Evolutionary conservation across 495 filamentous ascomycete genomes (phyloP).

Genomic region (Trichoderma gamsii): DNA sequence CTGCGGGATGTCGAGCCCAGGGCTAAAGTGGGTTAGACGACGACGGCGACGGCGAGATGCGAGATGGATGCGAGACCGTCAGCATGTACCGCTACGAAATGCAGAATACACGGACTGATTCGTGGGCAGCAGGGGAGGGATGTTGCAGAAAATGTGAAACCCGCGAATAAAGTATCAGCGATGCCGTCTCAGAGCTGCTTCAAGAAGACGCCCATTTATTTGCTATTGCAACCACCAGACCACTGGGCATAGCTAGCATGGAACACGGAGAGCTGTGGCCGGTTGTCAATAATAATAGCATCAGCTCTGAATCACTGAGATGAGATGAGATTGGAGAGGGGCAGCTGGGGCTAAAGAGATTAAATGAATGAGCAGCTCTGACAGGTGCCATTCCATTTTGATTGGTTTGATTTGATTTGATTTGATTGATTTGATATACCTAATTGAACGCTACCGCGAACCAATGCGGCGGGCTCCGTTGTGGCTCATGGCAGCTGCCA

Average conservation of each 20-base stretch:
- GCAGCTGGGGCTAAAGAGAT: not conserved
- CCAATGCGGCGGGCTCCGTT: too few relatives aligned
- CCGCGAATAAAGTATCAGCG: too few relatives aligned
- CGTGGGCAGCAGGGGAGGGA: not conserved
- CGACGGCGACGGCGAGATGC: not conserved
- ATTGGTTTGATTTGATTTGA: not conserved
- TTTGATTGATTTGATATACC: too few relatives aligned
- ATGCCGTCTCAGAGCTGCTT: too few relatives aligned
- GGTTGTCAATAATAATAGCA: not conserved
- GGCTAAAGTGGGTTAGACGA: not conserved
- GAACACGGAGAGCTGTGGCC: too few relatives aligned
- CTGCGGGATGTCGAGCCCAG: not conserved
- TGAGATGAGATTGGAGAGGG: not conserved
- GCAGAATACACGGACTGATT: not conserved
- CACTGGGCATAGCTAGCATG: too few relatives aligned
- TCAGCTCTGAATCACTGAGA: not conserved
- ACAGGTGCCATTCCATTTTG: not conserved
- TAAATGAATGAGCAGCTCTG: not conserved
- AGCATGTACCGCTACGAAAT: not conserved
- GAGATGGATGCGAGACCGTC: not conserved
- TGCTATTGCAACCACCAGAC: too few relatives aligned
- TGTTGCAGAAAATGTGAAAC: not conserved
- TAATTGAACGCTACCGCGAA: too few relatives aligned
- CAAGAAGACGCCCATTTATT: too few relatives aligned
- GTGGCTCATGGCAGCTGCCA: not conserved